Base-by-base conservation (phyloP, 2,329 filamentous ascomycete species). In the Xylariaceae sp. region DNA sequence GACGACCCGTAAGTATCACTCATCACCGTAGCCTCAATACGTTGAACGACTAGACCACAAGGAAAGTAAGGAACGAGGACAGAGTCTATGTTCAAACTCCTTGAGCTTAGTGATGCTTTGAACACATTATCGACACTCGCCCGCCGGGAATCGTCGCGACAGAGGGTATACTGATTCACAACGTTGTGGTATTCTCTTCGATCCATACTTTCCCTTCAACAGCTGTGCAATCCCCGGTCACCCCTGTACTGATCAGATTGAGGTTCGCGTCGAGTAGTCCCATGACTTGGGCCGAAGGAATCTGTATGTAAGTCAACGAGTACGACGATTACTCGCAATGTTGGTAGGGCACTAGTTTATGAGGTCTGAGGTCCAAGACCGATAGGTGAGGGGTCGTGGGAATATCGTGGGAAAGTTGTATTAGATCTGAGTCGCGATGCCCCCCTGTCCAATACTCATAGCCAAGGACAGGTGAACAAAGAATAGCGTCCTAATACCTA, bases 171-270 rank as follows among this genome's bases (percentile, higher is more conserved):
- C 46, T 56, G 40, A 56, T 19, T 21, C 7, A 26, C 12, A 2
- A 9, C 3, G 4, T 2, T 46, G 46, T 3, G 80, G 80, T 53
- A 79, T 84, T 61, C 59, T 72, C 34, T 66, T 82, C 72, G 79
- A 76, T 71, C 78, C 82, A 65, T 83, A 83, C 74, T 36, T 32
- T 21, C 29, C 47, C 40, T 59, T 61, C 49, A 47, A 21, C 41
- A 53, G 45, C 50, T 65, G 65, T 49, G 43, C 50, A 16, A 62
- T 64, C 29, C 64, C 63, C 29, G 64, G 64, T 9, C 62, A 62
- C 3, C 58, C 9, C 48, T 60, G 36, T 56, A 54, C 22, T 6
- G 51, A 16, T 36, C 49, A 13, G 47, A 41, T 22, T 52, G 46
- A 34, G 47, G 48, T 29, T 42, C 53, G 6, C 41, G 30, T 43